Base-by-base conservation (phyloP, 169 alveolate genomes). In the Plasmodium adleri region DNA sequence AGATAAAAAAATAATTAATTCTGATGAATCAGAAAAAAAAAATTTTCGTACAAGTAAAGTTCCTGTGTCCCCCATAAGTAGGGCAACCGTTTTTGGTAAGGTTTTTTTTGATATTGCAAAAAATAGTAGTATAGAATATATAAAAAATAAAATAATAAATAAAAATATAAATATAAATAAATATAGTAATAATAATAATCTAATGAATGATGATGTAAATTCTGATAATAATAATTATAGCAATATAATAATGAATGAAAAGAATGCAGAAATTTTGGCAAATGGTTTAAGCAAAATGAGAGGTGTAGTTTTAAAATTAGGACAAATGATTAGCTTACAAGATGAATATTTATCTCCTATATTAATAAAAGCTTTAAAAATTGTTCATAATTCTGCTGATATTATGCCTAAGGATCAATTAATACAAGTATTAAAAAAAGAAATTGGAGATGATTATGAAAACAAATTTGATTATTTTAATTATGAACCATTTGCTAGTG, bases 331-430 rank as follows among this genome's bases (percentile, higher is more conserved):
- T 50, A 95, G 98, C 80, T 88, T 96, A 89, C 96, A 95, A 80
- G 97, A 96, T 26, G 98, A 96, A 49, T 62, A 95, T n/a, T 83
- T 97, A 54, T 98, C 99, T 1, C 96, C 96, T 24, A 92, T 94
- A 1, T 91, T 97, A 74, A 83, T 88, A 60, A 74, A 93, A 56
- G 99, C 99, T 1, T 89, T 97, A 72, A 96, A 95, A 67, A 88
- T 93, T 26, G 97, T 98, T n/a, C 88, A 98, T 60, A 88, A 95
- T 75, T 94, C 93, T 52, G 99, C 99, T n/a, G 98, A 97, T 73
- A 93, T 96, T n/a, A 97, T 97, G 99, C 98, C 98, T 1, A 83
- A 88, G 63, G 72, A 88, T 59, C 96, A 97, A 76, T 95, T 97
- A 45, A 66, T 71, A 67, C 54, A 96, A 93, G 94, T 96, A 60